A percentile compares a stretch with the other conserved stretches of the same genome.
Evolutionary conservation across 2,329 filamentous ascomycete species (phyloP).

Genomic region (Coleophoma crateriformis): DNA sequence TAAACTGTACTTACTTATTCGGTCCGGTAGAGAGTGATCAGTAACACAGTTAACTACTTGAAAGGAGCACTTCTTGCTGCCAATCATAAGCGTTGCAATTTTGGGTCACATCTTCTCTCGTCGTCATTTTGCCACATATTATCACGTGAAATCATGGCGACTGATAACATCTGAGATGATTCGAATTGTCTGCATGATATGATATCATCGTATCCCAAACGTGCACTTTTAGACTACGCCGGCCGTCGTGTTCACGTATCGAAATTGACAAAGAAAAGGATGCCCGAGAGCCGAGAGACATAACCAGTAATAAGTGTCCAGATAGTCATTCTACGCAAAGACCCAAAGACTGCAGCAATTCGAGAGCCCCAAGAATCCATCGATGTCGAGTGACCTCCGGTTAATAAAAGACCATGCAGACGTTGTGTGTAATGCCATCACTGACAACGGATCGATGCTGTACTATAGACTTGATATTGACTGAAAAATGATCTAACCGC

Average conservation of each 20-base stretch:
- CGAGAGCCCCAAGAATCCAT: conserved; percentile 23
- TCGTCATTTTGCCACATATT: neutral
- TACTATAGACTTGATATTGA: conserved; percentile 13
- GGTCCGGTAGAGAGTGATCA: too few species aligned
- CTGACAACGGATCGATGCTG: conserved; percentile 23
- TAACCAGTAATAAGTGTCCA: conserved; percentile 38
- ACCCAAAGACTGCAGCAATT: conserved; percentile 33
- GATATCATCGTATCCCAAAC: conserved; percentile 20
- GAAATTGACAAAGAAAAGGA: conserved; percentile 21
- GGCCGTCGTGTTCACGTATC: conserved; percentile 26
- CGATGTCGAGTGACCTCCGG: conserved; percentile 14
- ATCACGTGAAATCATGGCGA: neutral
- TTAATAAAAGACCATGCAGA: conserved; percentile 15
- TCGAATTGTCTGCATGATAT: conserved; percentile 26
- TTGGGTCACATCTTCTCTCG: neutral
- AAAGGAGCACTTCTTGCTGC: too few species aligned
- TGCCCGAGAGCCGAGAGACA: conserved; percentile 20
- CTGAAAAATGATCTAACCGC: conserved; percentile 17
- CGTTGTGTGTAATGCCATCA: conserved; percentile 19
- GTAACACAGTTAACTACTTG: too few species aligned
- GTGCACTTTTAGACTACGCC: conserved; percentile 28
- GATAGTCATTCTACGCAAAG: conserved; percentile 36
- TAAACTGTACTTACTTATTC: too few species aligned
- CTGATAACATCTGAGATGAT: conserved; percentile 5
- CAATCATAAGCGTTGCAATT: too few species aligned